phyloP scores from a whole-genome alignment of 148 eudicot species.

The Limonium bicolor region DNA sequence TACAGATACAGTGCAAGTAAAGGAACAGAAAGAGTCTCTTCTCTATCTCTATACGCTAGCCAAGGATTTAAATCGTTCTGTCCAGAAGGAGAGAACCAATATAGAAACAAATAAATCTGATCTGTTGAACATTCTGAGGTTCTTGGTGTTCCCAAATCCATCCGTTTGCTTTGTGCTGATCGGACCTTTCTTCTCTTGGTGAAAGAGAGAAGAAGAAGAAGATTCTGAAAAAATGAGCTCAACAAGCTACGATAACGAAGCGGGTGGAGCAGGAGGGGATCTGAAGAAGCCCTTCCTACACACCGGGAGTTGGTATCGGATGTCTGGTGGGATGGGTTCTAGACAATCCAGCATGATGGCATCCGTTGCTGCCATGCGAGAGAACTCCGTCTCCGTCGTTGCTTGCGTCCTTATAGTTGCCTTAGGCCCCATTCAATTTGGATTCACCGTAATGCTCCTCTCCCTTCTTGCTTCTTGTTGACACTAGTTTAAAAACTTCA shows the following conservation, averaged over 20 bases:
- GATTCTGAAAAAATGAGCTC: conserved; percentile 60
- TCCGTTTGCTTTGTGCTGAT: too few species aligned
- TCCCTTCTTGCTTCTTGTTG: not conserved
- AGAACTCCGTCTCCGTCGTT: conserved; percentile 65
- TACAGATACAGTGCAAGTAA: too few species aligned
- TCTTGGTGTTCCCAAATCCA: too few species aligned
- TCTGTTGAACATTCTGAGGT: too few species aligned
- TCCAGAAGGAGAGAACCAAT: too few species aligned
- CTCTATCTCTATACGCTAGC: too few species aligned
- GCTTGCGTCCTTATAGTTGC: conserved; percentile 94
- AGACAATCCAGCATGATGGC: conserved; percentile 70
- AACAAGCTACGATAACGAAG: conserved; percentile 42
- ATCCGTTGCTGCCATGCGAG: conserved; percentile 58
- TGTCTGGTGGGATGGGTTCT: conserved; percentile 43
- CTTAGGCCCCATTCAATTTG: conserved; percentile 91
- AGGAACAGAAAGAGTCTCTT: too few species aligned
- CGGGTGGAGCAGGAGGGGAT: conserved; percentile 35
- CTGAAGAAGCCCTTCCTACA: conserved; percentile 77
- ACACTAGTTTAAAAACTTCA: too few species aligned
- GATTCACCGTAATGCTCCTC: conserved; percentile 54
- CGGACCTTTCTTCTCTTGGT: too few species aligned
- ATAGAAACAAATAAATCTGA: too few species aligned
- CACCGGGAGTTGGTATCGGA: conserved; percentile 92
- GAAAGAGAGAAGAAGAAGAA: too few species aligned
- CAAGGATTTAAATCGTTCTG: too few species aligned